phyloP scores from a whole-genome alignment of 108 stramenopile species.

The Asterionellopsis glacialis region DNA sequence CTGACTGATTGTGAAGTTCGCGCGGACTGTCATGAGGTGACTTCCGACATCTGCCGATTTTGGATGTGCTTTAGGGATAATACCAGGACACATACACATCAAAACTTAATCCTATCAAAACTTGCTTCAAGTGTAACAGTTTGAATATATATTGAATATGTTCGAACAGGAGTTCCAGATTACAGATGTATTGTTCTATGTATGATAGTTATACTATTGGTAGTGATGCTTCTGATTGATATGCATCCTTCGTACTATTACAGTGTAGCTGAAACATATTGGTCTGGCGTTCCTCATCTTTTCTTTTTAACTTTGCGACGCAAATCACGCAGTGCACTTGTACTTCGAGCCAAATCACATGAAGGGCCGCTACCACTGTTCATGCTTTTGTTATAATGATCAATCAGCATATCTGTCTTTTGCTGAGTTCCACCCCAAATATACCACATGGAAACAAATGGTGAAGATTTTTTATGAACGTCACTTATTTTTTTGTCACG shows the following conservation, averaged over 20 bases:
- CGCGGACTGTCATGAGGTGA: too few species aligned
- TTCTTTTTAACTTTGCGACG: conserved; percentile 41
- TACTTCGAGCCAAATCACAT: conserved; percentile 76
- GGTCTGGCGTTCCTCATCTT: too few species aligned
- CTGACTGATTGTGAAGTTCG: too few species aligned
- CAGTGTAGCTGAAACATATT: not conserved
- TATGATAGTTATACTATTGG: conserved; percentile 3
- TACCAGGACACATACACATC: too few species aligned
- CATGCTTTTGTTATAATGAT: conserved; percentile 17
- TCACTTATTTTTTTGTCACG: conserved; percentile 75
- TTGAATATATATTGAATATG: too few species aligned
- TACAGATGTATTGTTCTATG: not conserved
- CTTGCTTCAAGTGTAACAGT: too few species aligned
- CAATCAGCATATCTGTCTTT: conserved; percentile 50
- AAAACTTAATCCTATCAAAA: too few species aligned
- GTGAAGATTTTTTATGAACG: conserved; percentile 84
- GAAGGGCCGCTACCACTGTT: too few species aligned
- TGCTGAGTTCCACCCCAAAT: conserved; percentile 66
- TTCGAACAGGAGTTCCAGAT: too few species aligned
- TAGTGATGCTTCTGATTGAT: not conserved
- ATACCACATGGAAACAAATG: conserved; percentile 90
- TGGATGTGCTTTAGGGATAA: too few species aligned
- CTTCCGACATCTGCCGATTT: too few species aligned
- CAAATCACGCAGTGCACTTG: conserved; percentile 79
- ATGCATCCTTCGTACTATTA: not conserved